Base-by-base conservation (phyloP, 768 basidiomycete genomes). In the Podaxis carcinomalis region DNA sequence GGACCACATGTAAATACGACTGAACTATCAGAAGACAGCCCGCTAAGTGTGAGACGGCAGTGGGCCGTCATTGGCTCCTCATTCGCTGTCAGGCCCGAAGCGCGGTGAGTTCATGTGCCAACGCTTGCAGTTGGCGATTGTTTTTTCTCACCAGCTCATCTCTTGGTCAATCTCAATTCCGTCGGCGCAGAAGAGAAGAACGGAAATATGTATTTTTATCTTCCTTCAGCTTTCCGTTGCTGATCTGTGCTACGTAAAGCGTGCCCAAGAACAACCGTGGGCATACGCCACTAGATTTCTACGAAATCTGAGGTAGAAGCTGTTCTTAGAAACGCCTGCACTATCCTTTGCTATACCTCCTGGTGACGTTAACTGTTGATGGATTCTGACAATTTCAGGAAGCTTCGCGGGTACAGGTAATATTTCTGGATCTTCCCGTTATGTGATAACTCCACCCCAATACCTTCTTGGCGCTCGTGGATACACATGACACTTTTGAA, bases 1-100 rank as follows among this genome's bases (percentile, higher is more conserved):
- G 39, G 23, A 37, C 39, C 44, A 55, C 46, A 59, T 27, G 37
- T 19, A 50, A 21, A 49, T 49, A 36, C 23, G 44, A 37, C 14
- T n/a, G 39, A 39, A 47, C 21, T 25, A 55, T 37, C 46, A 47
- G 47, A 61, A 44, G 35, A 27, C 19, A 61, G 5, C 36, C 19
- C 42, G 23, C 40, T 25, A 23, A 25, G 44, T 55, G 59, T 61
- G 59, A 23, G 51, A 60, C 5, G 27, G 37, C 53, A 16, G 44
- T 27, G 37, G 44, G 36, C 16, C 19, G 19, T 9, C 23, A 55
- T 47, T 61, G 42, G 44, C 21, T 42, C 59, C 16, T 54, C 13
- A 3, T 54, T 61, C 52, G 59, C 59, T 27, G 11, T 55, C 46
- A 61, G 52, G 59, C 44, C 59, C 52, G 59, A 19, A 55, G 14